These are phyloP conservation scores for Nasturtium officinale DNA, from an alignment of 345 rosid species.

Conservation along the genomic window DNA sequence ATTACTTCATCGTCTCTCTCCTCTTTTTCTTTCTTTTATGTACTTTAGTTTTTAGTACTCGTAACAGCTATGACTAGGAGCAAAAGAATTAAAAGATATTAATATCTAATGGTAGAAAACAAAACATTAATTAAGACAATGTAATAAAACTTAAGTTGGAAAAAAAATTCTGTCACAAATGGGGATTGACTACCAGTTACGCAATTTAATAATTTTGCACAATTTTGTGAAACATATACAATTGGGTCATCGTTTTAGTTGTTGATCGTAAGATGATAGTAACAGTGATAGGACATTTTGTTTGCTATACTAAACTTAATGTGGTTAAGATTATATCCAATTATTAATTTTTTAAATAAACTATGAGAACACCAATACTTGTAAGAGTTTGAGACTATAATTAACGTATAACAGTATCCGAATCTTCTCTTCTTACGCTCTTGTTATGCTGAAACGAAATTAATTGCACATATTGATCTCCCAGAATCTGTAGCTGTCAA, in stretches of 20 bases:
- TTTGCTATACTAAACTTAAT: background rate
- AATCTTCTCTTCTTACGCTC: conserved; percentile 19
- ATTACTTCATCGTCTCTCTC: conserved; percentile 33
- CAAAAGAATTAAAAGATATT: background rate
- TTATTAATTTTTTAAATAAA: background rate
- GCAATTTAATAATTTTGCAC: background rate
- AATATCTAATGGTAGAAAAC: background rate
- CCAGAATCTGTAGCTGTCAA: conserved; percentile 17
- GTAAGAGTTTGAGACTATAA: background rate
- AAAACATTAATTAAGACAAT: background rate
- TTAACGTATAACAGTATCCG: background rate
- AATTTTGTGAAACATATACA: background rate
- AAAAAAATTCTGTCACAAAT: background rate
- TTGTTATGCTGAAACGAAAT: conserved; percentile 9
- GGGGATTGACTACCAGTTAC: background rate
- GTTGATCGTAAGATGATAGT: background rate
- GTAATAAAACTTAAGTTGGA: background rate
- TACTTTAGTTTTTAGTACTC: background rate
- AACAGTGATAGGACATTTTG: background rate
- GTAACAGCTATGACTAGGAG: background rate
- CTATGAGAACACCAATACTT: conserved; percentile 15
- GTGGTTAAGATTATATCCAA: background rate
- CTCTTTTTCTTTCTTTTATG: background rate
- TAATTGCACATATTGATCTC: conserved; percentile 16
- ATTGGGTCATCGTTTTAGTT: background rate